Conservation (phyloP, 108 stramenopile species). For the Cyclotella baltica region DNA sequence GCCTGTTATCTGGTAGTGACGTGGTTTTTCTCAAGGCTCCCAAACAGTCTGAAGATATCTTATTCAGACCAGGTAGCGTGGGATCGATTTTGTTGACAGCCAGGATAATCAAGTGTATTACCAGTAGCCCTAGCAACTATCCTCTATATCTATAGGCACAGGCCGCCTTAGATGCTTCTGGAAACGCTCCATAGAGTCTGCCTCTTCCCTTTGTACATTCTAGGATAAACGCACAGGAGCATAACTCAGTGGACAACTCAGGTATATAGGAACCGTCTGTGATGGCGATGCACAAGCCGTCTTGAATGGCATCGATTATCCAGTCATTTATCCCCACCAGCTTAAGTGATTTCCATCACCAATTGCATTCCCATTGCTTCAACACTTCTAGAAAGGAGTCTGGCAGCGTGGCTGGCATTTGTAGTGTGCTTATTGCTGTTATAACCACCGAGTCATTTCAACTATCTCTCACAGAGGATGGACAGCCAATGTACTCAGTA, state of each 20-base stretch:
- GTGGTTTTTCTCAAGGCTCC: no score
- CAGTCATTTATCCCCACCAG: background rate
- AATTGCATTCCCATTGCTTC: no score
- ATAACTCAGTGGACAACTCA: no score
- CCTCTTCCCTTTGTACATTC: constrained; percentile 13
- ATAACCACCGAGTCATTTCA: background rate
- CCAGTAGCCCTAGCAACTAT: constrained; percentile 25
- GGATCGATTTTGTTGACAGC: constrained; percentile 5
- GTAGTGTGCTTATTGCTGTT: background rate
- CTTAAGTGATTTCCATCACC: constrained; percentile 9
- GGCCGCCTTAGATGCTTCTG: no score
- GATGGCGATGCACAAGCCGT: background rate
- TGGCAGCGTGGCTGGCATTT: background rate
- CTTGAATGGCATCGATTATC: no score
- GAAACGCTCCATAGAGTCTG: no score
- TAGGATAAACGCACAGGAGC: no score
- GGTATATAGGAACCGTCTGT: constrained; percentile 29
- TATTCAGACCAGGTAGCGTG: background rate
- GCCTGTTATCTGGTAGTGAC: no score
- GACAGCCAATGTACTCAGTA: background rate
- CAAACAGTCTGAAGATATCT: no score
- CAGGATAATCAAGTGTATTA: constrained; percentile 13
- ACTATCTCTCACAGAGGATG: background rate
- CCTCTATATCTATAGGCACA: no score
- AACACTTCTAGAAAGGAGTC: background rate